Conservation (phyloP, 1,139 yeast genomes). For the Yueomyces sp. region DNA sequence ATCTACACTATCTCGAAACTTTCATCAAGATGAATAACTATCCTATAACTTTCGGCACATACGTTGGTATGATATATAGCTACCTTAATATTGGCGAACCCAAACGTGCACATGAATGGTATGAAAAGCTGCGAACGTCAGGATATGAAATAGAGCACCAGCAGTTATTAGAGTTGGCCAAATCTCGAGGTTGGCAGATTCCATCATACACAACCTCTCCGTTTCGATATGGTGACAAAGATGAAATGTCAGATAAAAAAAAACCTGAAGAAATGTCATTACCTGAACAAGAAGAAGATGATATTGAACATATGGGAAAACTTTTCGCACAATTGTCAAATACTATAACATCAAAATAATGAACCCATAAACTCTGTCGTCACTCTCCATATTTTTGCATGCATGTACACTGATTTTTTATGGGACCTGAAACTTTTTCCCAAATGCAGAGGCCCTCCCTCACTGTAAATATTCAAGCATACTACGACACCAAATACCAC, state of each 20-base stretch:
- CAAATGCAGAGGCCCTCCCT: too few species aligned
- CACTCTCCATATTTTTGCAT: too few species aligned
- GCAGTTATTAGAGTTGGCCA: background rate
- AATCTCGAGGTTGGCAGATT: background rate
- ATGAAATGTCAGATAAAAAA: too few species aligned
- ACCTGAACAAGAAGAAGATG: background rate
- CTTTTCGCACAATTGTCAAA: constrained; percentile 4
- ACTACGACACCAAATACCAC: too few species aligned
- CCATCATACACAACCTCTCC: background rate
- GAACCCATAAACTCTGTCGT: too few species aligned
- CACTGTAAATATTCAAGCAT: too few species aligned
- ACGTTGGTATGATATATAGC: constrained; percentile 16
- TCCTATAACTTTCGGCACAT: constrained; percentile 16
- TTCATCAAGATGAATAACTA: constrained; percentile 13
- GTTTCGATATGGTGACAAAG: too few species aligned
- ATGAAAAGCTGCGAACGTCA: constrained; percentile 11
- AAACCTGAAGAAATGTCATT: background rate
- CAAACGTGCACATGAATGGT: constrained; percentile 20
- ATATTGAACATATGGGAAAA: constrained; percentile 1
- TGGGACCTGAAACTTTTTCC: too few species aligned
- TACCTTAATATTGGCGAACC: constrained; percentile 7
- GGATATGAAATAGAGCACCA: constrained; percentile 13
- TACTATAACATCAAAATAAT: too few species aligned
- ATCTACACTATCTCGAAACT: constrained; percentile 4
- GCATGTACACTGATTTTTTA: too few species aligned